Base-by-base conservation (phyloP, 257 asterid species). In the Fraxinus anomala region DNA sequence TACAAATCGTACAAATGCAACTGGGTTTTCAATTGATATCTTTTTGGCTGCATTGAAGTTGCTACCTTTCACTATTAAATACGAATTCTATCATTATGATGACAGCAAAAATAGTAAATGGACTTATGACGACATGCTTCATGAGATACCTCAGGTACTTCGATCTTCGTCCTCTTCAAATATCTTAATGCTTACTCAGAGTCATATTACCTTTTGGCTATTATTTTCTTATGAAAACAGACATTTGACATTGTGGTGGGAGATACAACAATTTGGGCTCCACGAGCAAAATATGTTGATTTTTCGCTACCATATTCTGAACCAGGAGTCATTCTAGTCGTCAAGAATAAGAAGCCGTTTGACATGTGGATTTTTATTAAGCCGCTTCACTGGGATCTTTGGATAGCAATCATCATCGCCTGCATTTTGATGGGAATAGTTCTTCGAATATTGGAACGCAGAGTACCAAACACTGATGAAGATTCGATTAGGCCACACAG, bases 251-350 rank as follows among this genome's bases (percentile, higher is more conserved):
- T 87, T 79, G 87, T 89, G 19, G 97, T 89, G 51, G 93, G 85
- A 21, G 95, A 91, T 81, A 81, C 85, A 0, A 88, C 95, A 11
- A 82, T 86, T 72, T 74, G 89, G 87, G 88, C 93, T 13, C 86
- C 88, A 34, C 80, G 93, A 30, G 72, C 94, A 36, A 5, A 0
- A 0, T 26, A 47, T 36, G 90, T 86, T 17, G 95, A 88, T 36
- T 90, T 88, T 30, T 78, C 92, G 0, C 84, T 86, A 33, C 92
- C 94, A 21, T 89, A 83, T 71, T 70, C 92, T n/a, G 96, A 91
- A 70, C 74, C 96, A 10, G 91, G 91, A 77, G 83, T 85, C 19
- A 79, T 82, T 63, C 77, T 84, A 68, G 90, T 91, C 61, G 87
- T 86, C 0, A 85, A 77, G 61, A 78, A 84, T 79, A 83, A 30